Base-by-base conservation (phyloP, 345 rosid species). In the Gossypium mustelinum region DNA sequence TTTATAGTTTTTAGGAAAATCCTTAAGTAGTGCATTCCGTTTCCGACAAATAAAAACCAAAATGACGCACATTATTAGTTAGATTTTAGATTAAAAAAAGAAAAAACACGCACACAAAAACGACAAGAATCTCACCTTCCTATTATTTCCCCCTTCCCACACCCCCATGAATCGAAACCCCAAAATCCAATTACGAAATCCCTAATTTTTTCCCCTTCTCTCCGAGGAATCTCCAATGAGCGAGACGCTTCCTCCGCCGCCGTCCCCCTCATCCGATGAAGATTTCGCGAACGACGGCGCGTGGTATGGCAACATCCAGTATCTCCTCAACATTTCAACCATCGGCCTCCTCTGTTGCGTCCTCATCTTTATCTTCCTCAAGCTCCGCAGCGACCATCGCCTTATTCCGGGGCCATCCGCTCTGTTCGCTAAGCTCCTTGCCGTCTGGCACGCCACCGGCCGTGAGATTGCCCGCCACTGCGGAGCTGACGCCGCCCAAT, bases 401-500 rank as follows among this genome's bases (percentile, higher is more conserved):
- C 89, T 91, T 70, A 91, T 93, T 79, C 98, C 98, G 5, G 96
- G 93, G 1, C 92, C 96, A 13, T 73, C 89, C 6, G 97, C 91
- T 13, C 81, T 95, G 18, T 79, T 75, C 48, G 27, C 94, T 47
- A 93, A 95, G 86, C 98, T 93, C 64, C 97, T 93, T 24, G 92
- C 99, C 39, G 93, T 90, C n/a, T 93, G 99, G 99, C 92, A 90
- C 75, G 98, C 98, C 72, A 89, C 97, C 16, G 83, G 89, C 58
- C 85, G 87, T 9, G 98, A 94, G 88, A 92, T 94, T 70, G 94
- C 92, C 17, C 87, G 87, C 17, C 98, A 92, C 77, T 92, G 98
- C 48, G 98, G 98, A 9, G 98, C 98, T 18, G 98, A 94, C 75
- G 93, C 98, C 1, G 96, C 98, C 13, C 98, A 92, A 67, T 94